Conservation (phyloP, 2,329 filamentous ascomycete genomes). For the Penicillium decumbens region DNA sequence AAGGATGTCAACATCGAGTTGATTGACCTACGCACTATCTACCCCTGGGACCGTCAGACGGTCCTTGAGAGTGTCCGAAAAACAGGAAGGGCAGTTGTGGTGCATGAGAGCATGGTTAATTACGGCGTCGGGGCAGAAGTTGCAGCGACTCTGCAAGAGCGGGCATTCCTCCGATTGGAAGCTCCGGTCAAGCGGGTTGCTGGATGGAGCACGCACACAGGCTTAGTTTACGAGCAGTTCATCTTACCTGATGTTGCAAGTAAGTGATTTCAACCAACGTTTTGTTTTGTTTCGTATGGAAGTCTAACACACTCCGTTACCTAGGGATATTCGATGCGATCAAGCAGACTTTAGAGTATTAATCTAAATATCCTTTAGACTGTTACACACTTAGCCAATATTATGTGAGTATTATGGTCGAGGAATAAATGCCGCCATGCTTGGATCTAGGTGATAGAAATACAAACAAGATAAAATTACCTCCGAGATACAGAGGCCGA, state of each 20-base stretch:
- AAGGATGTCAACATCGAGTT: slow-evolving; percentile 71
- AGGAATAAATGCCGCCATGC: neutral
- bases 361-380: slow-evolving; percentile 9
- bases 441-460: neutral
- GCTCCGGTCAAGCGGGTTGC: slow-evolving; percentile 80
- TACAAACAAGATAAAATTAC: neutral
- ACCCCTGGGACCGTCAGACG: slow-evolving; percentile 83
- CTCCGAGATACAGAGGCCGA: neutral
- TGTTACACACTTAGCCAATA: neutral
- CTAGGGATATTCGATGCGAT: slow-evolving; percentile 68
- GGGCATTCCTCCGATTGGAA: slow-evolving; percentile 77
- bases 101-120: slow-evolving; percentile 90
- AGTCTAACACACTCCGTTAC: neutral
- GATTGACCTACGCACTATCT: slow-evolving; percentile 81
- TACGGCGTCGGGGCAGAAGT: slow-evolving; percentile 85
- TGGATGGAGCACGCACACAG: slow-evolving; percentile 83
- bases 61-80: slow-evolving; percentile 78
- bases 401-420: neutral
- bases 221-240: slow-evolving; percentile 73
- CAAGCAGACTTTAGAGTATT: slow-evolving; percentile 63
- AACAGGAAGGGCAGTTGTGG: slow-evolving; percentile 79
- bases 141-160: slow-evolving; percentile 80
- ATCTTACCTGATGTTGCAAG: slow-evolving; percentile 80
- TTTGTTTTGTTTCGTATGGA: too few relatives aligned
- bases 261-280: slow-evolving; percentile 50